Evolutionary conservation across 1,139 yeast species (phyloP), one percentile per base, ranked within the genome.

Genomic region (Magnusiomyces suaveolens): DNA sequence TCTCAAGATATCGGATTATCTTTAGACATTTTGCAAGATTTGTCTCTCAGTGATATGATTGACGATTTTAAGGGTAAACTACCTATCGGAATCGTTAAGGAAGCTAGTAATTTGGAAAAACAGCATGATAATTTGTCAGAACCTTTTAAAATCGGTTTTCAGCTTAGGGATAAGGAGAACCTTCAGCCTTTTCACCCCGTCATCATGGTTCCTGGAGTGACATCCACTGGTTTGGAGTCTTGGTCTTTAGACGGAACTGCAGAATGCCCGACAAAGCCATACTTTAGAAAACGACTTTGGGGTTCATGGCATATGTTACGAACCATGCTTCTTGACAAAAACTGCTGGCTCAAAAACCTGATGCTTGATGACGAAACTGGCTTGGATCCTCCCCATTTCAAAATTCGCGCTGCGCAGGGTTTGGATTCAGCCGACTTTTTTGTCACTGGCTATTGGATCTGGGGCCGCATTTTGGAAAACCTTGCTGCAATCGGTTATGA

Each of bases 351-450:
- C 59, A 83, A 85, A 66, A 96, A 89, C 67, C 79, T 92, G 48
- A 85, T 83, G 85, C 74, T 92, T 48, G 97, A 94, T 68, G 84
- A 88, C 0, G 83, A 81, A 57, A 90, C 98, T 0, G 98, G 98
- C 0, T 72, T 92, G 46, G 98, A 92, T 67, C 98, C 98, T 0
- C 84, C 86, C 0, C 79, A 84, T 52, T 78, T 87, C 63, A 84
- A 77, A 60, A 67, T 92, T 41, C 74, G 98, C 57, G 95, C 98
- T 0, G 94, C 96, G 0, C 96, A 87, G 66, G 98, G 98, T 0
- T 87, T 92, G 70, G 97, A 92, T 63, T 95, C 97, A 1, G 94
- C 96, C 0, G 98, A 92, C 70, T 92, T 89, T 70, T 92, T 92
- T 66, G 82, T 92, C 69, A 88, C 97, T 2, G 98, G 98, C 0